Evolutionary conservation across 2,329 filamentous ascomycete species (phyloP), one percentile per base, ranked within the genome.

Genomic region (Curvularia verruculosa): DNA sequence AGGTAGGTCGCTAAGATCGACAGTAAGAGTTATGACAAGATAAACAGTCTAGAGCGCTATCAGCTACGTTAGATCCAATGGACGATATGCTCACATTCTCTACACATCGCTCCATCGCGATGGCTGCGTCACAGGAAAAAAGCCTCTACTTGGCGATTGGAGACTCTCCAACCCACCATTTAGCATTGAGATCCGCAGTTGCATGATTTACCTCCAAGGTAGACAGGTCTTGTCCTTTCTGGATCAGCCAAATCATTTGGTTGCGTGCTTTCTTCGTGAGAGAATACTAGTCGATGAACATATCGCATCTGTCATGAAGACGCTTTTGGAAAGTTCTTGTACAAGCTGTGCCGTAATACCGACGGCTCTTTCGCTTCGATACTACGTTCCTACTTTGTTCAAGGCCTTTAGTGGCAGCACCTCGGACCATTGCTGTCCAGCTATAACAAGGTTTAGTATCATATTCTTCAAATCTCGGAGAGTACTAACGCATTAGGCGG

Each of bases 351-450:
- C 70, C 70, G 24, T 72, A 74, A 19, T 64, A 19, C 1, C 67
- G 45, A 3, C 70, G 66, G 19, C 60, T 64, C 26, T 69, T 70
- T 13, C 69, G 65, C 0, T 55, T 53, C 39, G 37, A 39, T 28
- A 70, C 51, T 0, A n/a, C 12, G n/a, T 12, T 12, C 0, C 18
- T 41, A 9, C 56, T 51, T 1, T 46, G 52, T 39, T 73, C 64
- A 1, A 74, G 58, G 1, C 70, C 70, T 47, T 69, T 71, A 1
- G 48, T 58, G 0, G 53, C 55, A 1, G 71, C 68, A n/a, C 67
- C 68, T 12, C 71, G 63, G 8, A 54, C 66, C 1, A 73, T 55
- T 3, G 70, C 68, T 0, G 67, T 69, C 71, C 71, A 74, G 0
- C 70, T 72, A 28, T 0, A 12, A 18, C 3, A 21, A n/a, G 12